Conservation (phyloP, 2,329 filamentous ascomycete genomes). For the Blumeria graminis region DNA sequence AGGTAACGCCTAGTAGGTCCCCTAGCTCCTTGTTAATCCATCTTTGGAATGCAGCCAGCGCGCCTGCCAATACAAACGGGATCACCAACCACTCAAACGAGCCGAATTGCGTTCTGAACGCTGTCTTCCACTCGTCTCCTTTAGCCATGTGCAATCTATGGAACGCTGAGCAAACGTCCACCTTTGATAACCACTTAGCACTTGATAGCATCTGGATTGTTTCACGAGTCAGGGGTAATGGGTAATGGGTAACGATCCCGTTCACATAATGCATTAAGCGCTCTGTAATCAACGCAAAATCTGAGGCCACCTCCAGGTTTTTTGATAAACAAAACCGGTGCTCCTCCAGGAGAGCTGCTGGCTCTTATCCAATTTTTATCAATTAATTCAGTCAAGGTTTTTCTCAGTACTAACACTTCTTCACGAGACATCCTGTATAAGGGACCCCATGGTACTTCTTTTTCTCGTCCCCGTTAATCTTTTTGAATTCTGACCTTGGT, state of each 20-base stretch:
- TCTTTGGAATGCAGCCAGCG: background rate
- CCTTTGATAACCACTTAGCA: background rate
- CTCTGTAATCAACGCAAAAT: background rate
- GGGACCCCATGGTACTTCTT: background rate
- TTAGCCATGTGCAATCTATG: background rate
- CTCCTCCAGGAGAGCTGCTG: background rate
- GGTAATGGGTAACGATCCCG: background rate
- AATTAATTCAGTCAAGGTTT: background rate
- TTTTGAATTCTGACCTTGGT: background rate
- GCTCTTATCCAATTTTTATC: background rate
- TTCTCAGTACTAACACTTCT: background rate
- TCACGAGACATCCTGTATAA: background rate
- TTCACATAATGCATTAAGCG: background rate
- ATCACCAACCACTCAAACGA: constrained; percentile 1
- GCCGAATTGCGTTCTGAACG: background rate
- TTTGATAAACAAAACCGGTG: background rate
- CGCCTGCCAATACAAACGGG: background rate
- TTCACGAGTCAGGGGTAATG: background rate
- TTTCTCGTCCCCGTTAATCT: background rate
- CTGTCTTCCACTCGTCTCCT: background rate
- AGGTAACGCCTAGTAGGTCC: background rate
- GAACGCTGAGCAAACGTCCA: background rate
- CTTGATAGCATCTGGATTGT: background rate
- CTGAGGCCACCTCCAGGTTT: background rate
- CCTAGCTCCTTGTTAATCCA: background rate